Evolutionary conservation across 2,329 filamentous ascomycete genomes (phyloP).

Genomic region (Calonectria pauciramosa): DNA sequence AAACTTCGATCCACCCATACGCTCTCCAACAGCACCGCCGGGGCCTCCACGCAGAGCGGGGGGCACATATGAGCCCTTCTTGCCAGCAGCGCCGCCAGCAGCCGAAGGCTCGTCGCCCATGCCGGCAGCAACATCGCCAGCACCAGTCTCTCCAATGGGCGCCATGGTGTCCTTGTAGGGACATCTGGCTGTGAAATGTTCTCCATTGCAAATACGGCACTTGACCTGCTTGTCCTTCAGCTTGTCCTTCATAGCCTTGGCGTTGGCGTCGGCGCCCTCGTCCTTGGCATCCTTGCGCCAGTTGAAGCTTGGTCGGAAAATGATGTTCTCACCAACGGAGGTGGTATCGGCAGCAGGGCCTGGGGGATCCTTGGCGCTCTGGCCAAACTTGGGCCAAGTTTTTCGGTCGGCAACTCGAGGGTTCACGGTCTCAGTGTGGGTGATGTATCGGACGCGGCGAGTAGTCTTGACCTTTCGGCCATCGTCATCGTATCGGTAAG

Average conservation of each 20-base stretch:
- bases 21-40: slow-evolving; percentile 76
- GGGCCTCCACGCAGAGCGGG: slow-evolving; percentile 86
- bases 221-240: slow-evolving; percentile 99
- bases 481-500: slow-evolving; percentile 90
- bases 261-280: slow-evolving; percentile 80
- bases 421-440: slow-evolving; percentile 94
- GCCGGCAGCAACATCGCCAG: slow-evolving; percentile 68
- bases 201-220: slow-evolving; percentile 98
- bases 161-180: slow-evolving; percentile 99
- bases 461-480: slow-evolving; percentile 98
- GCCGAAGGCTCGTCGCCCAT: slow-evolving; percentile 66
- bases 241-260: slow-evolving; percentile 82
- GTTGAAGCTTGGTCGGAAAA: slow-evolving; percentile 93
- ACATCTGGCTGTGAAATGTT: slow-evolving; percentile 99
- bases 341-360: slow-evolving; percentile 93
- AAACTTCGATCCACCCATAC: slow-evolving; percentile 86
- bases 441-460: slow-evolving; percentile 91
- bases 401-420: slow-evolving; percentile 96
- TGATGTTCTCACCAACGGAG: slow-evolving; percentile 96
- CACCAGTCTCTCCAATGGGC: slow-evolving; percentile 75
- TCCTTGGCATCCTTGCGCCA: slow-evolving; percentile 93
- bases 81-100: slow-evolving; percentile 68
- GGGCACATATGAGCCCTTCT: slow-evolving; percentile 91
- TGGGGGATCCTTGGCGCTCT: slow-evolving; percentile 84
- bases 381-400: slow-evolving; percentile 92